Conservation (phyloP, 83 land plant genomes). For the Picea abies region DNA sequence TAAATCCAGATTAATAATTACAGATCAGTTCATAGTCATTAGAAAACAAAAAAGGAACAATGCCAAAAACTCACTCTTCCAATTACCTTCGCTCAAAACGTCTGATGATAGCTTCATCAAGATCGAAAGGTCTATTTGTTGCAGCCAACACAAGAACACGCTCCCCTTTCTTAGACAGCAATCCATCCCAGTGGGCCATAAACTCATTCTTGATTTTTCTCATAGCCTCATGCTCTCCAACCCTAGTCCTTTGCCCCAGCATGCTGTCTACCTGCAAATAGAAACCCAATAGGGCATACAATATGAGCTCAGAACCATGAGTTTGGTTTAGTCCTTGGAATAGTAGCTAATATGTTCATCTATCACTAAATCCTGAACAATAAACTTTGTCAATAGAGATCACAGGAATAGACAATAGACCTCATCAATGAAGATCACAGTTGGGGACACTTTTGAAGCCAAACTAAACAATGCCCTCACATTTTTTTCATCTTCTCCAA, state of each 20-base stretch:
- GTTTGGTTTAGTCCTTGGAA: too few relatives aligned
- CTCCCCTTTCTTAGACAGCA: slow-evolving; percentile 40
- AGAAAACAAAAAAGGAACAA: background rate
- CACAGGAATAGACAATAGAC: slow-evolving; percentile 27
- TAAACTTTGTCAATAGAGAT: slow-evolving; percentile 20
- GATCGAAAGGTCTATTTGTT: slow-evolving; percentile 57
- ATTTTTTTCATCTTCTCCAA: slow-evolving; percentile 63
- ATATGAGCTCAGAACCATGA: background rate
- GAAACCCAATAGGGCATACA: background rate
- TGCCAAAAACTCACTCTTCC: background rate
- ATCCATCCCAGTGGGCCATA: slow-evolving; percentile 48
- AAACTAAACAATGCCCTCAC: slow-evolving; percentile 66
- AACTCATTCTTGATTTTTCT: slow-evolving; percentile 55
- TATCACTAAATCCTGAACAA: background rate
- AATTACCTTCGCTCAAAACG: slow-evolving; percentile 45
- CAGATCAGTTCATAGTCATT: too few relatives aligned
- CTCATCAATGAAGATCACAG: slow-evolving; percentile 86
- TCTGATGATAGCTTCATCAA: slow-evolving; percentile 57
- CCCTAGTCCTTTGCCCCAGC: slow-evolving; percentile 49
- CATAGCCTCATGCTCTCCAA: slow-evolving; percentile 58
- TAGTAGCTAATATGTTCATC: background rate
- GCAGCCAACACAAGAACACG: slow-evolving; percentile 54
- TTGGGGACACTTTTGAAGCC: slow-evolving; percentile 84
- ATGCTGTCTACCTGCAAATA: slow-evolving; percentile 50
- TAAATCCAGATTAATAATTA: too few relatives aligned